Percentiles rank a stretch among this genome's conserved stretches.
Evolutionary conservation across 2,329 filamentous ascomycete species (phyloP).

Genomic region (Passalora sequoiae): DNA sequence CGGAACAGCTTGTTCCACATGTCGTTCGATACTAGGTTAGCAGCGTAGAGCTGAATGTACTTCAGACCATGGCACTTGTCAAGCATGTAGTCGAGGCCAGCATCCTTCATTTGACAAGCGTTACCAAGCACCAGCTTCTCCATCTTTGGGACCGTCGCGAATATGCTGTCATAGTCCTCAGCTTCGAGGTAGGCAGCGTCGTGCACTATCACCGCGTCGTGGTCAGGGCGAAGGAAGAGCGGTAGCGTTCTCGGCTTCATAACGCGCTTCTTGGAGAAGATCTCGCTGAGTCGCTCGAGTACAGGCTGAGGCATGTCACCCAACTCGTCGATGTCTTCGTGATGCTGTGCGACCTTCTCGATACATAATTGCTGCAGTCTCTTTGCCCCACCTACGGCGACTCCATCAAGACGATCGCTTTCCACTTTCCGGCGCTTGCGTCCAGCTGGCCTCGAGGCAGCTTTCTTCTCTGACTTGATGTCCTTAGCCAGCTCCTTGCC

Average conservation of each 20-base stretch:
- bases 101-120: slow-evolving; percentile 87
- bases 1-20: slow-evolving; percentile 69
- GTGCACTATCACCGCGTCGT: slow-evolving; percentile 54
- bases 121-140: slow-evolving; percentile 71
- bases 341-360: slow-evolving; percentile 58
- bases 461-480: slow-evolving; percentile 55
- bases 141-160: slow-evolving; percentile 66
- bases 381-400: slow-evolving; percentile 61
- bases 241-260: slow-evolving; percentile 49
- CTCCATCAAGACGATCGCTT: slow-evolving; percentile 78
- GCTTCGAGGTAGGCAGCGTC: slow-evolving; percentile 63
- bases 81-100: slow-evolving; percentile 73
- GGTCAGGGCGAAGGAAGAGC: slow-evolving; percentile 49
- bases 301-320: slow-evolving; percentile 56
- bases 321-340: slow-evolving; percentile 60
- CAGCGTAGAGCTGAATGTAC: slow-evolving; percentile 71
- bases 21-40: slow-evolving; percentile 73
- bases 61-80: slow-evolving; percentile 65
- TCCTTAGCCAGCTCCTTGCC: slow-evolving; percentile 68
- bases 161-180: slow-evolving; percentile 75
- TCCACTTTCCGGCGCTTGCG: slow-evolving; percentile 69
- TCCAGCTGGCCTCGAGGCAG: slow-evolving; percentile 51
- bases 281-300: slow-evolving; percentile 56
- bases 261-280: slow-evolving; percentile 59
- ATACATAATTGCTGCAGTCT: slow-evolving; percentile 61